Evolutionary conservation across 2,329 filamentous ascomycete genomes (phyloP), one percentile per base, ranked within the genome.

Genomic region (Pseudocercospora pini-densiflorae): DNA sequence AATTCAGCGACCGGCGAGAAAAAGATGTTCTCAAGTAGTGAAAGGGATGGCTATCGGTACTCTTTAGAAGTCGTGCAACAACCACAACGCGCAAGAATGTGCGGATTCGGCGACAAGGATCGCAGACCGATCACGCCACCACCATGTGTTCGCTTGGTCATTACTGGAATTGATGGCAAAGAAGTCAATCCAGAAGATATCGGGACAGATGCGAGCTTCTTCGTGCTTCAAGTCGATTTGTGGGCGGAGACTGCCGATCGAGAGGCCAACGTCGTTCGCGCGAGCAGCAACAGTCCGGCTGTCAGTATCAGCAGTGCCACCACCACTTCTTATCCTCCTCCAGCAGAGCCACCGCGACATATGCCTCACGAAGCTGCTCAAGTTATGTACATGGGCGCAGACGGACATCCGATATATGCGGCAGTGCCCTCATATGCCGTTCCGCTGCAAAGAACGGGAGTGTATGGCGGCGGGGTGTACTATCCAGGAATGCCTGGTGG

Each of bases 31-130:
- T 62, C 59, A 5, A 63, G 61, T 58, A 63, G 57, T 10, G 60
- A 61, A 40, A 55, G 68, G 43, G 62, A 70, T 21, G 68, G 70
- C 12, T 73, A 75, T 60, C 65, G 61, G 27, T 77, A 75, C 67
- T 67, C 68, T n/a, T 67, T 77, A 16, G 57, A 70, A 54, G 92
- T 97, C 67, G 89, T 92, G 71, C 95, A 99, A 82, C 93, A 98
- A 79, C 95, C 95, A 59, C 86, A 92, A 74, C 89, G 95, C 74
- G 95, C 95, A 71, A 92, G 95, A 68, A 98, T 98, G 95, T 99
- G 95, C 82, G 95, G 95, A 7, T 99, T 98, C 81, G 95, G 95
- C 69, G 95, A 99, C 83, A 99, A 98, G 92, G 95, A 99, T 79
- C 92, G 95, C 71, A 88, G 95, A 70, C 95, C 95, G 27, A 97